Evolutionary conservation across 2,329 filamentous ascomycete genomes (phyloP).

Genomic region (Cytospora piceae): DNA sequence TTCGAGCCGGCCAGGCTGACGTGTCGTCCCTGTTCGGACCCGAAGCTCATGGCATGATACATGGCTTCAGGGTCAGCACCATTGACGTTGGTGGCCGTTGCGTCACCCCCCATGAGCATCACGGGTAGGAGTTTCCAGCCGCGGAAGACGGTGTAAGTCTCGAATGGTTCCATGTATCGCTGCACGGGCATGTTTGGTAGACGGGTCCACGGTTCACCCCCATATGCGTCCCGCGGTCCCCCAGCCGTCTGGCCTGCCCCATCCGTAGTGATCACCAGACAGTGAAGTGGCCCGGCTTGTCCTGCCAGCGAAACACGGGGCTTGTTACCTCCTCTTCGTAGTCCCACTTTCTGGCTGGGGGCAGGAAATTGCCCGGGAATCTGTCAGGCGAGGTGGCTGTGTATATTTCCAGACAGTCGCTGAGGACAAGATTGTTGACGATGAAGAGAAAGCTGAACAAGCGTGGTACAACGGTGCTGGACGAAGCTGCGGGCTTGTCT

Average conservation of each 20-base stretch:
- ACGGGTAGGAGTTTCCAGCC: background rate
- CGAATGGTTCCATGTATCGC: background rate
- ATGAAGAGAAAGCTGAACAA: slow-evolving; percentile 12
- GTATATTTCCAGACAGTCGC: background rate
- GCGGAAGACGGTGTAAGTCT: slow-evolving; percentile 10
- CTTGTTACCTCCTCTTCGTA: background rate
- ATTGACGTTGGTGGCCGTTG: background rate
- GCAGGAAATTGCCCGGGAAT: slow-evolving; percentile 5
- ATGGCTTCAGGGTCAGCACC: background rate
- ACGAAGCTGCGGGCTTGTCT: no score
- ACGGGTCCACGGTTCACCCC: background rate
- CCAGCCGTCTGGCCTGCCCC: background rate
- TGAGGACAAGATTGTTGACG: background rate
- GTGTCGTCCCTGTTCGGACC: background rate
- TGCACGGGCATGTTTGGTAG: background rate
- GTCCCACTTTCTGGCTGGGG: background rate
- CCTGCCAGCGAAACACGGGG: slow-evolving; percentile 5
- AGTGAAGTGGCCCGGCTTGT: background rate
- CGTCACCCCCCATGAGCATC: slow-evolving; percentile 2
- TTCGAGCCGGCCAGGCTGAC: background rate
- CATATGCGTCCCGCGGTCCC: background rate
- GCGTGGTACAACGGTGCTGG: background rate
- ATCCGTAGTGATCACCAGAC: background rate
- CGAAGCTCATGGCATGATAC: slow-evolving; percentile 4
- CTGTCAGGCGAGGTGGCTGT: background rate